Percentiles rank a stretch among this genome's conserved stretches.
Conservation (phyloP, 192 early-diverging fungal genomes). For the Rhizophagus prolifer region DNA sequence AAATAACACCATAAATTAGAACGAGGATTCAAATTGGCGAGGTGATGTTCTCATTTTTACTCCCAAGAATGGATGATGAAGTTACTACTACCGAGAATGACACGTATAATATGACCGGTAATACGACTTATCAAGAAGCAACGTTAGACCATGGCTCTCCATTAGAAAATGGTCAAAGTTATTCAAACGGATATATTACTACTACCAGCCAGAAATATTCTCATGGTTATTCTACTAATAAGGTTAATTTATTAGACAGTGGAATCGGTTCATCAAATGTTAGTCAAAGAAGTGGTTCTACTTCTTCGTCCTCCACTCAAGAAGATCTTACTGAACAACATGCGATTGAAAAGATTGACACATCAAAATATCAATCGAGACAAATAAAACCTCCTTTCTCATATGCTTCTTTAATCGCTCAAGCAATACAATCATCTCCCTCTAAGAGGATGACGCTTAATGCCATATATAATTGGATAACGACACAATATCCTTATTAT, state of each 20-base stretch:
- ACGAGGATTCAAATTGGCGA: conserved; percentile 86
- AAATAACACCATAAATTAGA: conserved; percentile 34
- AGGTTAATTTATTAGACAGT: neutral
- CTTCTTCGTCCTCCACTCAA: neutral
- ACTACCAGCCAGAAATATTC: neutral
- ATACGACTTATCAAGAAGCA: conserved; percentile 5
- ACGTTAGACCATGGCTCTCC: neutral
- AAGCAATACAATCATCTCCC: conserved; percentile 80
- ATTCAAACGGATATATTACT: conserved; percentile 8
- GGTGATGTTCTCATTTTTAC: conserved; percentile 74
- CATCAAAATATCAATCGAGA: conserved; percentile 33
- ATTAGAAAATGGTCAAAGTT: neutral
- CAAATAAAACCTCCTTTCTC: conserved; percentile 80
- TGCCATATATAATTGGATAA: conserved; percentile 87
- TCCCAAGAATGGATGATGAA: conserved; percentile 59
- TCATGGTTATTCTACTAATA: neutral
- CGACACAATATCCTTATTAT: conserved; percentile 84
- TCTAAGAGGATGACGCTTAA: conserved; percentile 77
- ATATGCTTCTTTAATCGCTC: conserved; percentile 85
- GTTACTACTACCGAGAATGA: conserved; percentile 30
- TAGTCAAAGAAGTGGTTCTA: neutral
- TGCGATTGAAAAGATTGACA: neutral
- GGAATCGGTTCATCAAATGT: neutral
- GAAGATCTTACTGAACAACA: neutral
- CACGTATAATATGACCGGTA: neutral